Evolutionary conservation across 345 rosid species (phyloP).

Genomic region (Atalantia buxifolia): DNA sequence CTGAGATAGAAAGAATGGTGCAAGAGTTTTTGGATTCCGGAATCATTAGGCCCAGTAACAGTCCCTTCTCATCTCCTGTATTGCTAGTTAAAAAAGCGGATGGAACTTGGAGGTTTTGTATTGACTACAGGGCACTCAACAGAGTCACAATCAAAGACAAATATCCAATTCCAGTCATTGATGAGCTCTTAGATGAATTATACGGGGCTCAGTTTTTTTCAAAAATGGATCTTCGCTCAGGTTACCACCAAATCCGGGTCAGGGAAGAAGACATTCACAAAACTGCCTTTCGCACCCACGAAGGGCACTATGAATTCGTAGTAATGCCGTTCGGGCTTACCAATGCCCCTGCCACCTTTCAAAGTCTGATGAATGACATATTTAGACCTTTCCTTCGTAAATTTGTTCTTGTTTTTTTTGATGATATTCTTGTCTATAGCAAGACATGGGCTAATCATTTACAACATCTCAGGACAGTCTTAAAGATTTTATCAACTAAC

Average conservation of each 20-base stretch:
- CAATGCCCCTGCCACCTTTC: too few relatives aligned
- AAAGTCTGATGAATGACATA: too few relatives aligned
- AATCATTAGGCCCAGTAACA: not conserved
- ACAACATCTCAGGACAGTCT: not conserved
- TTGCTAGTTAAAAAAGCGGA: not conserved
- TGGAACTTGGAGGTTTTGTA: not conserved
- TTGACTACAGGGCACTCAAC: not conserved
- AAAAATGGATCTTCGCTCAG: not conserved
- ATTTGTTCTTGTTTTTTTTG: not conserved
- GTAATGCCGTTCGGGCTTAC: too few relatives aligned
- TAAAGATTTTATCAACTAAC: too few relatives aligned
- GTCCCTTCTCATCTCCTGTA: not conserved
- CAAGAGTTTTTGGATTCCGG: not conserved
- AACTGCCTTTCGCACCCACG: too few relatives aligned
- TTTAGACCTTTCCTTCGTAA: not conserved
- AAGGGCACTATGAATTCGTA: too few relatives aligned
- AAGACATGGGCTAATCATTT: not conserved
- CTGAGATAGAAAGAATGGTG: too few relatives aligned
- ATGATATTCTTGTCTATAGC: not conserved
- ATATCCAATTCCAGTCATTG: not conserved
- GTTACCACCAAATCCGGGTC: not conserved
- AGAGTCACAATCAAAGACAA: not conserved
- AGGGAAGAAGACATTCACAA: not conserved
- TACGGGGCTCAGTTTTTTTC: not conserved
- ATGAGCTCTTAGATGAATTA: not conserved